Evolutionary conservation across 768 basidiomycete genomes (phyloP), one percentile per base, ranked within the genome.

Genomic region (Psilocybe azurescens): DNA sequence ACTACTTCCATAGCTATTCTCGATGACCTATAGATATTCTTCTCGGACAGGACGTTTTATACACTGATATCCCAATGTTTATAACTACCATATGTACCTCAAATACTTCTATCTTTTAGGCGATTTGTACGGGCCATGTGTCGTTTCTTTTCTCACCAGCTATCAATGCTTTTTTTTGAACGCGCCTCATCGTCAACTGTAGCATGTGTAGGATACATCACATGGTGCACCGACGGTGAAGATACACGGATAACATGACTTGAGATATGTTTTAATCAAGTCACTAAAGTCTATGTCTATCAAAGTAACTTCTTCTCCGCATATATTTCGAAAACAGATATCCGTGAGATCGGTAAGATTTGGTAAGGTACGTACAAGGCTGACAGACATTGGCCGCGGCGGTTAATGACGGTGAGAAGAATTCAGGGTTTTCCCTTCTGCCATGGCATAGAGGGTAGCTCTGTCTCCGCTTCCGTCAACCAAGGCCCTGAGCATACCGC

Each of bases 381-480:
- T 50, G 41, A 60, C 36, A 53, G 24, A 50, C 53, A 47, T 24
- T 53, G 41, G 29, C 46, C 48, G 54, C 24, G 20, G 58, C 47
- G 58, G 59, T 53, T 58, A 46, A 44, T 57, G 52, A 55, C 53
- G 51, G 57, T 61, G 53, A 66, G 59, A 59, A 62, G 56, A 38
- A 30, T 41, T 54, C 54, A 59, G 49, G 49, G 57, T 29, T 48
- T 51, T 59, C 46, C 58, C 53, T 46, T 62, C 58, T 14, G 70
- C 77, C 75, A 66, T 66, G 38, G 67, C 57, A 38, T 62, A 67
- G 2, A 71, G 65, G 46, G 57, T 48, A 54, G 53, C 56, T 50
- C 62, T 70, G 59, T 70, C 69, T 32, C 66, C 66, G 53, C 69
- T 70, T 52, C 64, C 63, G 61, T 70, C 67, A 41, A 70, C 69